Evolutionary conservation across 495 filamentous ascomycete genomes (phyloP), one percentile per base, ranked within the genome.

Genomic region (Eremomyces bilateralis): DNA sequence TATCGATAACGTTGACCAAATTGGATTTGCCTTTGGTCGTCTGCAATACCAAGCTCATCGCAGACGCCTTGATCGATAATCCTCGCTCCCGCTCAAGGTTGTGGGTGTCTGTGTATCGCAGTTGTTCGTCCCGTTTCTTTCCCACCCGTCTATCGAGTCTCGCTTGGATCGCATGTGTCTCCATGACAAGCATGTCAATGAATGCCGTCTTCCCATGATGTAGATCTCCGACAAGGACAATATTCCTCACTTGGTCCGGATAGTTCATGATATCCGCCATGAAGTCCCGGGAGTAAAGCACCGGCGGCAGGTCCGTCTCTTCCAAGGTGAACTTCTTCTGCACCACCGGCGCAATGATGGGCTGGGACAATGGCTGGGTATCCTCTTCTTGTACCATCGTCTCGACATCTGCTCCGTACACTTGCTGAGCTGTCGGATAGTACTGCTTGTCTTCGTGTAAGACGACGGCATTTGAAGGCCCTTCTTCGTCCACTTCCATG

Each of bases 371-470:
- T 28, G 82, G 76, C 48, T 97, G 88, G 37, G 83, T 73, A 67
- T 97, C 88, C 57, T 95, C 88, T 51, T 97, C 90, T 45, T 95
- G 80, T 10, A 97, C 90, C 57, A 94, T 53, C 15, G 83, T 83
- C 60, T 97, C 88, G 38, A 97, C 88, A 52, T 79, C 84, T 37
- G 71, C 67, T 19, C 90, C 88, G 52, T 94, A 97, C 12, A 93
- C 73, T 47, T 95, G 85, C 43, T 83, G 73, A 20, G 88, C 90
- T 18, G 81, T 92, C 13, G 88, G 90, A 49, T 97, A 97, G 50
- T 97, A 97, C 59, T 95, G 88, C 54, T 97, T 95, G 59, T 97
- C 90, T 61, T 97, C 88, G 52, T 97, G 90, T 20, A 97, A 67
- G 33, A 97, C 64, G 21, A 97, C 84, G 29, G 85, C 85, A 54